phyloP scores from a whole-genome alignment of 345 rosid genomes.

The Chamaenerion angustifolium region DNA sequence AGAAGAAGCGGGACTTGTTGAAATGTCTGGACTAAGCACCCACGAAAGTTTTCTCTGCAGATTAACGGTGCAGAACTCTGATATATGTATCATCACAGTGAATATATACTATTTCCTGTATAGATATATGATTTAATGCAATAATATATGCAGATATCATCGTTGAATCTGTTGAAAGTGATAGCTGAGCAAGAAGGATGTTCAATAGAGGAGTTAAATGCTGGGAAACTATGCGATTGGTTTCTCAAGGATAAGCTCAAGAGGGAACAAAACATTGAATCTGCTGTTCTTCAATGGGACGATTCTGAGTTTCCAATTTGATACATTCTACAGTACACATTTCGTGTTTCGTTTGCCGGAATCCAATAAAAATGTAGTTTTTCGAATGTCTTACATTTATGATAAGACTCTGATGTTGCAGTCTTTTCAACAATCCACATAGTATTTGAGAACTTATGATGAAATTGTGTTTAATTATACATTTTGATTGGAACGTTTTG shows the following conservation, averaged over 20 bases:
- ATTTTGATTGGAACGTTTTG: too few relatives aligned
- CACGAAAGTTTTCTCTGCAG: conserved; percentile 85
- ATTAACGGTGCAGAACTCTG: conserved; percentile 39
- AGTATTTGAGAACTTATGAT: too few relatives aligned
- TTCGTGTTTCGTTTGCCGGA: too few relatives aligned
- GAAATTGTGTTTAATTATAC: too few relatives aligned
- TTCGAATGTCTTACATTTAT: too few relatives aligned
- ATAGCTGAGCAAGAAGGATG: conserved; percentile 76
- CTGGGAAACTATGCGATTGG: conserved; percentile 80
- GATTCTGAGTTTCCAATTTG: conserved; percentile 51
- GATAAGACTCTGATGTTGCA: too few relatives aligned
- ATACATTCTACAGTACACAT: neutral
- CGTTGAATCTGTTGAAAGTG: conserved; percentile 66
- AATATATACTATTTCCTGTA: too few relatives aligned
- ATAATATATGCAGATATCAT: conserved; percentile 44
- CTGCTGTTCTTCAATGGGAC: conserved; percentile 93
- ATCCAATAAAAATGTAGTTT: too few relatives aligned
- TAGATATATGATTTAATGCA: neutral
- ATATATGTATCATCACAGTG: neutral
- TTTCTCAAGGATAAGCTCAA: conserved; percentile 67
- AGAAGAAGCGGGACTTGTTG: conserved; percentile 91
- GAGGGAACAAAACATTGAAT: conserved; percentile 49
- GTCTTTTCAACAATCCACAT: too few relatives aligned
- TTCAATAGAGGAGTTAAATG: conserved; percentile 71
- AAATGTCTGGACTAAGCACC: conserved; percentile 57